Evolutionary conservation across 148 eudicot species (phyloP).

Genomic region (Chenopodium suecicum): DNA sequence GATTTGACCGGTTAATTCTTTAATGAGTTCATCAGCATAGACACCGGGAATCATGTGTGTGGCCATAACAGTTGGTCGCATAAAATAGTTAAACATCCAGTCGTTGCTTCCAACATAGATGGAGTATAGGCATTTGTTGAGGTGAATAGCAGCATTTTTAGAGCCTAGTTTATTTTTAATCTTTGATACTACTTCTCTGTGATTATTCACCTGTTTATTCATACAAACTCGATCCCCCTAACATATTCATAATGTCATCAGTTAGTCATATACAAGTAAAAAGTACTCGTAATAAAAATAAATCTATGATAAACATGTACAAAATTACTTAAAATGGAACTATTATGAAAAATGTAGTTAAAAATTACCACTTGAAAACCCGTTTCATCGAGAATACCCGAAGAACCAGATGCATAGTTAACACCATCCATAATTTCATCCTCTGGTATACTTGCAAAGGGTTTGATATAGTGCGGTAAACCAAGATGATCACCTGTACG

Average conservation of each 20-base stretch:
- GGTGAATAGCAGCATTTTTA: not conserved
- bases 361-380: conserved; percentile 37
- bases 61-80: not conserved
- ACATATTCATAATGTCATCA: not conserved
- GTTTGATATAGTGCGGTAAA: conserved; percentile 32
- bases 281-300: too few relatives aligned
- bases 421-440: conserved; percentile 27
- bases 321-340: too few relatives aligned
- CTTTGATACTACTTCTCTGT: conserved; percentile 28
- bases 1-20: conserved; percentile 29
- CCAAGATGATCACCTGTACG: conserved; percentile 38
- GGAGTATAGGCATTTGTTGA: conserved; percentile 35
- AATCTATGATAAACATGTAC: too few relatives aligned
- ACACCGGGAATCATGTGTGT: conserved; percentile 15
- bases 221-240: conserved; percentile 34
- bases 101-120: conserved; percentile 42
- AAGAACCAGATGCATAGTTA: conserved; percentile 40
- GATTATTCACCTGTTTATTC: conserved; percentile 29
- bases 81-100: conserved; percentile 41
- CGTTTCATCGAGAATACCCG: conserved; percentile 36
- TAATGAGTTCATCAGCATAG: conserved; percentile 31
- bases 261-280: too few relatives aligned
- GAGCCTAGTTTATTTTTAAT: conserved; percentile 19
- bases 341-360: too few relatives aligned
- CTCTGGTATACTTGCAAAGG: conserved; percentile 23